Evolutionary conservation across 2,329 filamentous ascomycete genomes (phyloP).

Genomic region (Aspergillus arachidicola): DNA sequence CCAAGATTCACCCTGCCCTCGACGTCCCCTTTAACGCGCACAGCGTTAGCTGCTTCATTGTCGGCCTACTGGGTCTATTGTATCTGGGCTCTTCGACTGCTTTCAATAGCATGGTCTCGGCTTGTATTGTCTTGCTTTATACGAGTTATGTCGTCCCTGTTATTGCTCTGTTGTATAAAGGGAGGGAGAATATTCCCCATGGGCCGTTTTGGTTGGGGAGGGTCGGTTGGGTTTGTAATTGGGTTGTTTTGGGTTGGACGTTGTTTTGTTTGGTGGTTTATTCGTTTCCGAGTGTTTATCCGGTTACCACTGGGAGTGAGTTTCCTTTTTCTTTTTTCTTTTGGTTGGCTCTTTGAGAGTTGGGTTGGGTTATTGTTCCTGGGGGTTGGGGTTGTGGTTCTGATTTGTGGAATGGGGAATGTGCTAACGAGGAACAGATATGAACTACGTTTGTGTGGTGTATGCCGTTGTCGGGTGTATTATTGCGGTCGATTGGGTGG

Average conservation of each 20-base stretch:
- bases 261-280: slow-evolving; percentile 38
- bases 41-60: slow-evolving; percentile 46
- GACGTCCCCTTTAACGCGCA: slow-evolving; percentile 52
- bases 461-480: slow-evolving; percentile 30
- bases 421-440: slow-evolving; percentile 23
- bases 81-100: slow-evolving; percentile 49
- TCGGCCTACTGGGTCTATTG: slow-evolving; percentile 50
- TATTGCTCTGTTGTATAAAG: slow-evolving; percentile 46
- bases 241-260: slow-evolving; percentile 49
- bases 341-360: background rate
- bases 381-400: no score
- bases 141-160: slow-evolving; percentile 52
- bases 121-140: slow-evolving; percentile 53
- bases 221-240: slow-evolving; percentile 45
- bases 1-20: slow-evolving; percentile 42
- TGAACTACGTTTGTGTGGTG: slow-evolving; percentile 44
- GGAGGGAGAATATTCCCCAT: slow-evolving; percentile 45
- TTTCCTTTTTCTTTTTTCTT: background rate
- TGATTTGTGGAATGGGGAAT: background rate
- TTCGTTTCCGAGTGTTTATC: slow-evolving; percentile 37
- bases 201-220: slow-evolving; percentile 52
- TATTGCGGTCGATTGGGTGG: slow-evolving; percentile 35
- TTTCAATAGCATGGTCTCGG: slow-evolving; percentile 47
- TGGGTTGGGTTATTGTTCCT: no score
- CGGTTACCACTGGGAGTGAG: slow-evolving; percentile 34